phyloP scores from a whole-genome alignment of 2,329 filamentous ascomycete genomes.

The Talaromyces sp. region DNA sequence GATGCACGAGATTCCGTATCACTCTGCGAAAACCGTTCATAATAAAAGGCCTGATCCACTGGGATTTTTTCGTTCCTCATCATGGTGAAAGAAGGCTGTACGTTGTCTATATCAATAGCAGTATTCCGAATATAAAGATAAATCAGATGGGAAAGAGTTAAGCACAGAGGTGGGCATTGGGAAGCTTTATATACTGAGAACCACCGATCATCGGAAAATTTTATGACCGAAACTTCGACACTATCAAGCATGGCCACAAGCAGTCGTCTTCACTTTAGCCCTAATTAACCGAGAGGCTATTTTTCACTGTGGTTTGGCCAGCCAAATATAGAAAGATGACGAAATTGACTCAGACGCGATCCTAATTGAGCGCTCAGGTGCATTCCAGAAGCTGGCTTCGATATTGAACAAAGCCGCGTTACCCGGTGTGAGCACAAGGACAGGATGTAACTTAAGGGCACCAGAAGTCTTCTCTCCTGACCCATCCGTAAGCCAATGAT shows the following conservation, averaged over 20 bases:
- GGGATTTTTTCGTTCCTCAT: not conserved
- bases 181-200: not conserved
- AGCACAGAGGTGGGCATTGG: not conserved
- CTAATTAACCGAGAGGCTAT: not conserved
- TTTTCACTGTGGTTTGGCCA: not conserved
- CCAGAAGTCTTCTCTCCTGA: not conserved
- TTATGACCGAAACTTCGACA: not conserved
- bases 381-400: not conserved
- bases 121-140: not conserved
- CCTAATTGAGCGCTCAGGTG: not conserved
- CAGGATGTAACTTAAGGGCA: not conserved
- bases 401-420: not conserved
- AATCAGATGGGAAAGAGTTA: not conserved
- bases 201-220: not conserved
- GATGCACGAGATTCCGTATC: not conserved
- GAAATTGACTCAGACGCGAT: not conserved
- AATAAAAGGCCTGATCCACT: not conserved
- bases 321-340: not conserved
- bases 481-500: not conserved
- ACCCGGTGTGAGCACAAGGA: not conserved
- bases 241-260: not conserved
- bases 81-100: not conserved
- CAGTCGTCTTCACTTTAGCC: not conserved
- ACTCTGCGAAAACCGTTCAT: not conserved
- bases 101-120: not conserved